Conservation (phyloP, 345 rosid genomes). For the Mallotus nudiflorus region DNA sequence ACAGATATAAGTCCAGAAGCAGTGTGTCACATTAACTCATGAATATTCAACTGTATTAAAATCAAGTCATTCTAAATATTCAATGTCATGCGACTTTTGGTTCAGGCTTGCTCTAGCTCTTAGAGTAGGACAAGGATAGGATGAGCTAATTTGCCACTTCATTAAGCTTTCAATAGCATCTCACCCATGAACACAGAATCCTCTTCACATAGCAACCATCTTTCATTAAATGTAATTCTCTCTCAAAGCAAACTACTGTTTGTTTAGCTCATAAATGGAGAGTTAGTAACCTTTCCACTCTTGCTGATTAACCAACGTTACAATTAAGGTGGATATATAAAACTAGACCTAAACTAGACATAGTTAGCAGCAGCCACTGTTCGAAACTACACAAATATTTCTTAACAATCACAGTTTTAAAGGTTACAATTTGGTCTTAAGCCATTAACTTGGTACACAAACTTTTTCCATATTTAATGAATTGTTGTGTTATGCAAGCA, state of each 20-base stretch:
- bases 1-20: neutral
- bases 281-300: neutral
- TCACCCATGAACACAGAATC: neutral
- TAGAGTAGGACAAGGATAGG: neutral
- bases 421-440: neutral
- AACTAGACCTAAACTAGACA: neutral
- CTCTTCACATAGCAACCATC: neutral
- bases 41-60: neutral
- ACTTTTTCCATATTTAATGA: neutral
- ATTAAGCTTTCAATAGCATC: neutral
- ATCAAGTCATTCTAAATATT: neutral
- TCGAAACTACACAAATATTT: neutral
- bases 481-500: neutral
- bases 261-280: neutral
- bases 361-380: slow-evolving; percentile 1
- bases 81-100: neutral
- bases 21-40: neutral
- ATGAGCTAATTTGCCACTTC: neutral
- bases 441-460: neutral
- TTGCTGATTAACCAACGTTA: neutral
- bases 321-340: neutral
- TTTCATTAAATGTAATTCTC: neutral
- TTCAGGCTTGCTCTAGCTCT: neutral
- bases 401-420: neutral
- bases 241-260: neutral